Evolutionary conservation across 306 rosid species (phyloP).

Genomic region (Adenanthera pavonina): DNA sequence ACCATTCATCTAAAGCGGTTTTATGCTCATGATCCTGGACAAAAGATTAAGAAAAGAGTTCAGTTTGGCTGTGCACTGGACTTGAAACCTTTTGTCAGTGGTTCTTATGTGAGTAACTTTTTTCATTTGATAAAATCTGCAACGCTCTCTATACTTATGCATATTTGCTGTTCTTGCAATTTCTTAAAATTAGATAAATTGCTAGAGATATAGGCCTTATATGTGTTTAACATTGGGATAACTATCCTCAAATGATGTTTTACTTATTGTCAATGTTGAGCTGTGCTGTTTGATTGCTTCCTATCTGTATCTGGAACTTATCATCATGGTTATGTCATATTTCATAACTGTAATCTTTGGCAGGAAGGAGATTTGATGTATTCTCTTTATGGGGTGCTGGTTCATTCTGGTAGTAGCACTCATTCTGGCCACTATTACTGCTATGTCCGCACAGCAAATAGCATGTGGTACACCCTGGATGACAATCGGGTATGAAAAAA

Average conservation of each 20-base stretch:
- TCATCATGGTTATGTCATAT: conserved; percentile 8
- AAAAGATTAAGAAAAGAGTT: conserved; percentile 85
- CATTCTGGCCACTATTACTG: conserved; percentile 92
- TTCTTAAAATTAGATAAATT: not conserved
- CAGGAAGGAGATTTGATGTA: conserved; percentile 86
- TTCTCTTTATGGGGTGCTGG: conserved; percentile 95
- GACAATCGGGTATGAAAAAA: conserved; percentile 72
- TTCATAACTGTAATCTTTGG: conserved; percentile 12
- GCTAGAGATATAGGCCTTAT: not conserved
- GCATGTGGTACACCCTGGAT: conserved; percentile 93
- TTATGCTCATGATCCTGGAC: conserved; percentile 72
- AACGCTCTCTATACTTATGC: not conserved
- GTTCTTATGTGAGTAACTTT: conserved; percentile 63
- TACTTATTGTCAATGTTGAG: conserved; percentile 3
- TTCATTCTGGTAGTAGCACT: conserved; percentile 88
- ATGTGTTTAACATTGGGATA: not conserved
- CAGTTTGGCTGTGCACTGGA: conserved; percentile 72
- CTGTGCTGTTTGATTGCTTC: not conserved
- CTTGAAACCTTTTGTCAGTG: conserved; percentile 87
- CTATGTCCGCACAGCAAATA: conserved; percentile 90
- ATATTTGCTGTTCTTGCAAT: not conserved
- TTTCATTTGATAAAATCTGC: not conserved
- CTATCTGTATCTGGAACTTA: conserved; percentile 8
- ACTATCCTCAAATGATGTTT: not conserved
- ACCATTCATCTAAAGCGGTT: conserved; percentile 89